Evolutionary conservation across 192 early-diverging fungal genomes (phyloP).

Genomic region (Coemansia sp.): DNA sequence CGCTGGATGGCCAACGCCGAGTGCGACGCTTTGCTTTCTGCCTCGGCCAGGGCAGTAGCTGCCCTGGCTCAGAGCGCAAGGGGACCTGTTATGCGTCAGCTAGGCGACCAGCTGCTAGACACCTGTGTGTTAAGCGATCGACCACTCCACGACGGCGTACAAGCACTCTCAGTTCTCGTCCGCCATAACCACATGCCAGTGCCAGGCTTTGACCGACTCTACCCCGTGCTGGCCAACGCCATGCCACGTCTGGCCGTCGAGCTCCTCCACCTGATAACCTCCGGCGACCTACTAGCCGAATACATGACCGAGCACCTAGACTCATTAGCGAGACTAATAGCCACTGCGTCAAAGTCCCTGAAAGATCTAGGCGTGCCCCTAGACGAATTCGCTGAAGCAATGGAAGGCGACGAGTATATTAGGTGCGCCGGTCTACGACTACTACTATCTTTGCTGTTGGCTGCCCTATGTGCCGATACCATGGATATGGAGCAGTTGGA

Average conservation of each 20-base stretch:
- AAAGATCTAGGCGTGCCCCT: constrained; percentile 14
- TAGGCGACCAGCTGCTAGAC: constrained; percentile 23
- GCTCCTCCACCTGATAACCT: constrained; percentile 22
- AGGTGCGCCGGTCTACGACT: constrained; percentile 26
- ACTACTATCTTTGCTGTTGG: constrained; percentile 25
- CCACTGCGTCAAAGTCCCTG: constrained; percentile 16
- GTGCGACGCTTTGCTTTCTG: constrained; percentile 10
- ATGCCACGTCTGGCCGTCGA: constrained; percentile 18
- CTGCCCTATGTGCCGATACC: constrained; percentile 19
- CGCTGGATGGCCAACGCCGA: constrained; percentile 14
- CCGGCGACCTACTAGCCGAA: neutral
- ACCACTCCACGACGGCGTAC: constrained; percentile 27
- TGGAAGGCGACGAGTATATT: constrained; percentile 27
- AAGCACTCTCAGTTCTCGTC: constrained; percentile 18
- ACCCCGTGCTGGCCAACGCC: constrained; percentile 26
- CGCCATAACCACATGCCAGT: constrained; percentile 9
- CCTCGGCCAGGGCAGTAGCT: constrained; percentile 7
- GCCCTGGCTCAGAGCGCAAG: constrained; percentile 11
- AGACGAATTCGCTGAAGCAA: constrained; percentile 17
- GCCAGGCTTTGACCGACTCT: constrained; percentile 13
- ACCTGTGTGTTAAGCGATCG: constrained; percentile 27
- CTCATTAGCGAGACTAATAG: constrained; percentile 18
- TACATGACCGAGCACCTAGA: constrained; percentile 6
- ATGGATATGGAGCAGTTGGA: constrained; percentile 18
- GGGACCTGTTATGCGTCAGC: constrained; percentile 20